A percentile compares a stretch with the other conserved stretches of the same genome.
Conservation (phyloP, 2,329 filamentous ascomycete genomes). For the Paraphoma sp. region DNA sequence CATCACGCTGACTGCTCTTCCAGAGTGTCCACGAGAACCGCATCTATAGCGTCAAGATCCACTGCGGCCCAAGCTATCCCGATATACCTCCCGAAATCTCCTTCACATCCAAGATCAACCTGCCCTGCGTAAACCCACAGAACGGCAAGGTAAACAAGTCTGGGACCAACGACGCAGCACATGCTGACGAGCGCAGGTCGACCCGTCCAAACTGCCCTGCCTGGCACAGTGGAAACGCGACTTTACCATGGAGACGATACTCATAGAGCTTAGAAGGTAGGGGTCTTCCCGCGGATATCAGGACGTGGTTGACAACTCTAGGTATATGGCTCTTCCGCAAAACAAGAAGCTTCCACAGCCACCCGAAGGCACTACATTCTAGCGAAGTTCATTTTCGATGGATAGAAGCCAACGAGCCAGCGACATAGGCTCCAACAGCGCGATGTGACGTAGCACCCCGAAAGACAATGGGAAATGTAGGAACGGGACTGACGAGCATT, state of each 20-base stretch:
- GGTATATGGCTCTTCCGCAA: constrained; percentile 88
- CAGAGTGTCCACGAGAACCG: constrained; percentile 97
- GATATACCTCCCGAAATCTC: constrained; percentile 87
- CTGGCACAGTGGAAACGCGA: constrained; percentile 90
- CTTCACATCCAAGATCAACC: constrained; percentile 93
- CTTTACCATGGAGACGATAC: constrained; percentile 92
- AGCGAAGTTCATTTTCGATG: constrained; percentile 6
- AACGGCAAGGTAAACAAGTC: constrained; percentile 69
- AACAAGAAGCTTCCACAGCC: constrained; percentile 98
- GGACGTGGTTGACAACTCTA: constrained; percentile 45
- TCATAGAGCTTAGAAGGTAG: constrained; percentile 82
- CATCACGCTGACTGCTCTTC: constrained; percentile 8
- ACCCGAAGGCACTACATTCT: constrained; percentile 77
- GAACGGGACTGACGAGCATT: constrained; percentile 29
- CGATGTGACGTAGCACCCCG: too few relatives aligned
- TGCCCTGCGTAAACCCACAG: constrained; percentile 86
- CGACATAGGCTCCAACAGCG: too few relatives aligned
- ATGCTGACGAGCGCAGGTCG: constrained; percentile 64
- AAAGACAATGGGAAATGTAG: background rate
- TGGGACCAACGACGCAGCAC: constrained; percentile 2
- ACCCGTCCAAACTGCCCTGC: constrained; percentile 82
- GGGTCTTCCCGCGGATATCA: background rate
- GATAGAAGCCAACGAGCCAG: background rate
- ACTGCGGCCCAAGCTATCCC: constrained; percentile 89
- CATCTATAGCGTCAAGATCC: constrained; percentile 97